Percentiles rank a stretch among this genome's conserved stretches.
phyloP scores from a whole-genome alignment of 1,139 yeast genomes.

The Yamadazyma trypodendri region DNA sequence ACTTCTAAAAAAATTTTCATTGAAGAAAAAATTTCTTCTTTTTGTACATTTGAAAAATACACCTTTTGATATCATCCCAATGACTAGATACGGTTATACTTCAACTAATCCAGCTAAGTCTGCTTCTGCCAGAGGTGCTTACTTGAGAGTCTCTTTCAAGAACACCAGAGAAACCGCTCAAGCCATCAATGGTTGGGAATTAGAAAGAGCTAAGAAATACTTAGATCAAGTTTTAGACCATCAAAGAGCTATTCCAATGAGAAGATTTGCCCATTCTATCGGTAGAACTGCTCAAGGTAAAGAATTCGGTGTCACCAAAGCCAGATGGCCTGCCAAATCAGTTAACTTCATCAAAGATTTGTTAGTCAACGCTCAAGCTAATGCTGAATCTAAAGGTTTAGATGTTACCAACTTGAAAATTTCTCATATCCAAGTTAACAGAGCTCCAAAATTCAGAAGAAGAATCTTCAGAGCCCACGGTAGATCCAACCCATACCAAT shows the following conservation, averaged over 20 bases:
- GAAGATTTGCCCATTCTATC: conserved; percentile 94
- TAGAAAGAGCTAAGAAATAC: conserved; percentile 94
- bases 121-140: conserved; percentile 99
- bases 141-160: conserved; percentile 99
- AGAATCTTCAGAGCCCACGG: conserved; percentile 99
- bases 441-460: conserved; percentile 99
- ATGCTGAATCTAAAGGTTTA: conserved; percentile 99
- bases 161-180: conserved; percentile 99
- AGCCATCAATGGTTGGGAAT: conserved; percentile 97
- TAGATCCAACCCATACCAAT: conserved; percentile 98
- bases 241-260: conserved; percentile 99
- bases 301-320: conserved; percentile 99
- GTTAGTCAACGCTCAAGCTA: conserved; percentile 96
- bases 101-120: conserved; percentile 99
- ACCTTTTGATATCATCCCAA: conserved; percentile 16
- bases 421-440: conserved; percentile 99
- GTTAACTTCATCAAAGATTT: conserved; percentile 94
- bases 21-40: conserved; percentile 8
- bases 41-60: conserved; percentile 7
- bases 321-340: conserved; percentile 99
- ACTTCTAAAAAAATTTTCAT: conserved; percentile 8
- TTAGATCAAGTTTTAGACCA: conserved; percentile 95
- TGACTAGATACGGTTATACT: conserved; percentile 93
- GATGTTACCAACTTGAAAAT: conserved; percentile 91
- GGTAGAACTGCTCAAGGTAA: conserved; percentile 99